Conservation (phyloP, 192 early-diverging fungal genomes). For the Coemansia sp. region DNA sequence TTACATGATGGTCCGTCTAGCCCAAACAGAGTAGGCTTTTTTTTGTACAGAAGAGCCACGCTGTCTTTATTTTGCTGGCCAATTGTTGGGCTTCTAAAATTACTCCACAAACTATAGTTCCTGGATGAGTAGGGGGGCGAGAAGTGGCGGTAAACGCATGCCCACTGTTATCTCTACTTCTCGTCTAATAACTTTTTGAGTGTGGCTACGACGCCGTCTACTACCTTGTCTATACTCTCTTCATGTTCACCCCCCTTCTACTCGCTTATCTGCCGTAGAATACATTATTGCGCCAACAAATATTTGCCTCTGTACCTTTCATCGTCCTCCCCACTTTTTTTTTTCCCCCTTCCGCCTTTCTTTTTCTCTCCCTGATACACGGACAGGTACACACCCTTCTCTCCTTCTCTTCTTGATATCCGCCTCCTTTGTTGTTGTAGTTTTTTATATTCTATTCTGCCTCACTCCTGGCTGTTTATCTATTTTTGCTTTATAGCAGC, state of each 20-base stretch:
- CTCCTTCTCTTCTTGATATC: conserved; percentile 6
- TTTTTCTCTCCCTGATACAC: background rate
- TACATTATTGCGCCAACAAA: conserved; percentile 6
- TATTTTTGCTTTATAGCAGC: background rate
- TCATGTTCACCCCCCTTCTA: background rate
- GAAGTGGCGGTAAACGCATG: background rate
- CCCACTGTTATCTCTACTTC: background rate
- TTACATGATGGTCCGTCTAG: background rate
- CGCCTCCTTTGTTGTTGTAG: background rate
- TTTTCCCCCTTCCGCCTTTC: background rate
- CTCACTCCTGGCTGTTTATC: background rate
- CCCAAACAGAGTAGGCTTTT: background rate
- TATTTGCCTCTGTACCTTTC: conserved; percentile 7
- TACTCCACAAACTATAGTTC: background rate
- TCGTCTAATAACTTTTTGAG: background rate
- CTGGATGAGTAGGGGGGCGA: background rate
- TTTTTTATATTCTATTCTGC: conserved; percentile 9
- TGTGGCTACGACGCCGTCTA: conserved; percentile 7
- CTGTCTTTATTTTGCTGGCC: background rate
- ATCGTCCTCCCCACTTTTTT: background rate
- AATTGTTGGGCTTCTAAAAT: background rate
- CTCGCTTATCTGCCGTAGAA: conserved; percentile 9
- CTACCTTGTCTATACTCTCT: conserved; percentile 2
- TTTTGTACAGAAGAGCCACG: background rate
- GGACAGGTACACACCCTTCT: background rate